Evolutionary conservation across 805 yeast genomes (phyloP), one percentile per base, ranked within the genome.

Genomic region (Ogataea nitratoaversa): DNA sequence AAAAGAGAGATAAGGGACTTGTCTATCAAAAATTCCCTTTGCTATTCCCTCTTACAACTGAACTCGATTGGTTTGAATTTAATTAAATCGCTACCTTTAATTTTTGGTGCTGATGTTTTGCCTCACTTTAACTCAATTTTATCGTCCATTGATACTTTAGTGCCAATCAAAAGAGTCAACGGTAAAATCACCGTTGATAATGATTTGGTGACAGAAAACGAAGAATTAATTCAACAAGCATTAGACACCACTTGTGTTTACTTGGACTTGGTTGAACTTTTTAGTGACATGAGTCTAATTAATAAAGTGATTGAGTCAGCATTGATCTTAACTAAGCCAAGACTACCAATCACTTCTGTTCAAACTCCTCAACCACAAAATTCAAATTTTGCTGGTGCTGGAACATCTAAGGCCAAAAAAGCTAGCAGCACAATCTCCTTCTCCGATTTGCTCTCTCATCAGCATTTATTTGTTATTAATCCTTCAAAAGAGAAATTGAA

Each of bases 381-480:
- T 14, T n/a, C n/a, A 25, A 13, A 11, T 7, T 25, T 13, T 12
- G 5, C 14, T 25, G 29, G 25, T 8, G 20, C 43, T 19, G 30
- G 32, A 4, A 9, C 36, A 9, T 32, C 32, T 18, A 67, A 65
- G 42, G 65, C 66, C 48, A 61, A 56, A 40, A 37, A 37, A 19
- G 27, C 22, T 6, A 2, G 20, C 14, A 58, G 70, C 37, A 72
- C 66, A 52, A 70, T 69, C 51, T 78, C 88, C 4, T 61, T 82
- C 46, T 74, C 90, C 8, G 95, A 84, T 62, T 56, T 83, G 23
- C 66, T 82, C 34, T 78, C 89, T 1, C 85, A 83, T 57, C 69
- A 79, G 34, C 78, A 75, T 39, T 66, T 76, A 38, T 83, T 84
- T 50, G 56, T 59, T 22, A 53, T 62, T 8, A 59, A 63, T 8